A percentile compares a stretch with the other conserved stretches of the same genome.
Conservation (phyloP, 306 rosid genomes). For the Vigna radiata region DNA sequence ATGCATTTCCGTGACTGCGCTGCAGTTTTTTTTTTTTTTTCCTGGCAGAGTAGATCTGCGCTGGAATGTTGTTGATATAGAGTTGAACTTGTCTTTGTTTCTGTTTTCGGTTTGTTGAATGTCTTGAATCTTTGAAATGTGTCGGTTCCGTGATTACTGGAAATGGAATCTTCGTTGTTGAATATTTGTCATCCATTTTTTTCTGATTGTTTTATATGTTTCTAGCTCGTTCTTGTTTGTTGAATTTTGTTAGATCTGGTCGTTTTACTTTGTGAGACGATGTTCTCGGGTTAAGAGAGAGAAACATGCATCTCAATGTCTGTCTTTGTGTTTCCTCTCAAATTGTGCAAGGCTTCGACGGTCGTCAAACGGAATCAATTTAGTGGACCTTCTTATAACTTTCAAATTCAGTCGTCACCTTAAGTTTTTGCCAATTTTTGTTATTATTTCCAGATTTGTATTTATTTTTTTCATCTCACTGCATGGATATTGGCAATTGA, state of each 20-base stretch:
- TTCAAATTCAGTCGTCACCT: slow-evolving; percentile 4
- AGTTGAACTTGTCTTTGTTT: slow-evolving; percentile 2
- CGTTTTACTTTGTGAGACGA: background rate
- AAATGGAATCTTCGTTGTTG: slow-evolving; percentile 8
- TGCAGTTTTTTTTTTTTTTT: slow-evolving; percentile 5
- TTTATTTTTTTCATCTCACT: background rate
- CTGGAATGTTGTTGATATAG: slow-evolving; percentile 11
- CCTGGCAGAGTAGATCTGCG: slow-evolving; percentile 15
- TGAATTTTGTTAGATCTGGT: slow-evolving; percentile 36
- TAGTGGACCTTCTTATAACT: background rate
- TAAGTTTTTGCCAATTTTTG: background rate
- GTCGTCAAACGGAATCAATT: background rate
- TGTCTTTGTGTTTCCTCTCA: background rate
- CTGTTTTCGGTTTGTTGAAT: slow-evolving; percentile 10
- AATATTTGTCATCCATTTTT: slow-evolving; percentile 25
- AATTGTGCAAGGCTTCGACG: background rate
- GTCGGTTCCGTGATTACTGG: background rate
- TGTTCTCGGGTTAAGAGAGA: background rate
- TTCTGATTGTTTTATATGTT: background rate
- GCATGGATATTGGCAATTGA: slow-evolving; percentile 15
- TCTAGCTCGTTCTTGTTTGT: background rate
- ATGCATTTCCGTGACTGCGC: background rate
- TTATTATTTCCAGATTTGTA: slow-evolving; percentile 27
- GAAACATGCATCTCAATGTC: background rate
- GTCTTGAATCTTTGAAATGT: slow-evolving; percentile 12